Evolutionary conservation across 805 yeast species (phyloP).

Genomic region (Spathaspora gorwiae): DNA sequence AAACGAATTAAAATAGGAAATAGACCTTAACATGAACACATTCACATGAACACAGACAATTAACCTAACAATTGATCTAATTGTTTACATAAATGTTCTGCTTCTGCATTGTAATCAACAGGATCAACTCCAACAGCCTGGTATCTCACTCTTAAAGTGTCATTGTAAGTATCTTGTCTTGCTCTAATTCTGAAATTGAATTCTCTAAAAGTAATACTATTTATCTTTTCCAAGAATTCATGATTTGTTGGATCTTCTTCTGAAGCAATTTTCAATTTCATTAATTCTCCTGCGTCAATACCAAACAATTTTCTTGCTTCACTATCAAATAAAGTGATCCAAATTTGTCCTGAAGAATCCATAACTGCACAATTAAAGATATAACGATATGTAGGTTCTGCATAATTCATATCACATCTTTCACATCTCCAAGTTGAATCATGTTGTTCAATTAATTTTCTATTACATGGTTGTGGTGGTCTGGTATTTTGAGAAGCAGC

Average conservation of each 20-base stretch:
- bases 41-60: background rate
- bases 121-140: slow-evolving; percentile 53
- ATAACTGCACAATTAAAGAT: slow-evolving; percentile 70
- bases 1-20: background rate
- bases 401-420: slow-evolving; percentile 69
- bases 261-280: slow-evolving; percentile 26
- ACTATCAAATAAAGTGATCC: slow-evolving; percentile 85
- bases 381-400: slow-evolving; percentile 73
- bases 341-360: slow-evolving; percentile 78
- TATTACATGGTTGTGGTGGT: slow-evolving; percentile 48
- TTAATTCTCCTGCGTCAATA: slow-evolving; percentile 59
- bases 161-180: slow-evolving; percentile 79
- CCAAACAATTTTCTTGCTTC: slow-evolving; percentile 70
- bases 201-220: slow-evolving; percentile 58
- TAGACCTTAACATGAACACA: background rate
- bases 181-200: slow-evolving; percentile 76
- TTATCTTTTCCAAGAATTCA: slow-evolving; percentile 42
- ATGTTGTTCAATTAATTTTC: slow-evolving; percentile 72
- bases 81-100: slow-evolving; percentile 49
- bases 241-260: slow-evolving; percentile 41
- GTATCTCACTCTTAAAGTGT: slow-evolving; percentile 69
- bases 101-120: slow-evolving; percentile 56
- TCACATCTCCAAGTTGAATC: slow-evolving; percentile 88
- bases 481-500: slow-evolving; percentile 10
- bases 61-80: slow-evolving; percentile 28